Evolutionary conservation across 441 rosid genomes (phyloP), one percentile per base, ranked within the genome.

Genomic region (Hura crepitans): DNA sequence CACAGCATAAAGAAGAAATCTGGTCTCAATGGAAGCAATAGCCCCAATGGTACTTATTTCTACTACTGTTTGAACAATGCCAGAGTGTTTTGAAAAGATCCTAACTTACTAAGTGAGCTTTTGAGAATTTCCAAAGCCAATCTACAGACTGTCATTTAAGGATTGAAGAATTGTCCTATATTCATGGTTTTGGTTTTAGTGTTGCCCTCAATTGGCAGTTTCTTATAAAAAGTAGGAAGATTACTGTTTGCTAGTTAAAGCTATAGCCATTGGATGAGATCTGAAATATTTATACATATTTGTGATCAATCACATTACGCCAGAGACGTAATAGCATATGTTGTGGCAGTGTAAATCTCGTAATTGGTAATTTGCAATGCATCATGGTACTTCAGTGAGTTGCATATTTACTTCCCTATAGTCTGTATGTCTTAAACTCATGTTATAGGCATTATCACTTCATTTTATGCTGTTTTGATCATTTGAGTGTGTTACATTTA

Each of bases 401-500:
- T 5, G 20, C 33, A 30, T 65, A 23, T 30, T 35, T n/a, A 0
- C 31, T 30, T 65, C 20, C 12, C 17, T 31, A 4, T 35, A 33
- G 50, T 39, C 46, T 12, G 42, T 15, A 20, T 47, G 46, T 57
- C 14, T 43, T 46, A 31, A 35, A 51, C 5, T 5, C 47, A 6
- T 0, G 39, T 11, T 8, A 28, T 25, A 15, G 50, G 49, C 61
- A 18, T 10, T 14, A 4, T 27, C 1, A 17, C 17, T 60, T 45
- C 9, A 37, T 59, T 27, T 46, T 2, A 46, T 6, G 43, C n/a
- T n/a, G n/a, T n/a, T n/a, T n/a, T n/a, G n/a, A n/a, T n/a, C n/a
- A n/a, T 68, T 35, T 61, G 70, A 54, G 61, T 61, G 33, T 66
- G 30, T 10, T 50, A 28, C 54, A 47, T 53, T 62, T 69, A 46